A percentile compares a stretch with the other conserved stretches of the same genome.
phyloP scores from a whole-genome alignment of 108 stramenopile genomes.

The Nitzschia sp. region DNA sequence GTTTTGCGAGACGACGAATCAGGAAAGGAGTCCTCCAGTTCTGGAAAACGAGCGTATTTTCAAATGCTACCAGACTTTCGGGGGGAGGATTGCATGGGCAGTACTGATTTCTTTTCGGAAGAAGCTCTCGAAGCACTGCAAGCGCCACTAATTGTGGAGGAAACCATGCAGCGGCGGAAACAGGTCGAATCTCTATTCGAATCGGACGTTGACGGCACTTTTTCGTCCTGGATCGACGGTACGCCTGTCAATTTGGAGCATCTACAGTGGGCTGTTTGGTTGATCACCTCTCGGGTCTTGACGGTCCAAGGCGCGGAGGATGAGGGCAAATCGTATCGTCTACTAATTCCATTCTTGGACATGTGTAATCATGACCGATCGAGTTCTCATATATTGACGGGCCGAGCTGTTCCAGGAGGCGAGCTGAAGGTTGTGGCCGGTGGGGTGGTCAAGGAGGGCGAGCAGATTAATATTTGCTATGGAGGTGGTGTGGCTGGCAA shows the following conservation, averaged over 20 bases:
- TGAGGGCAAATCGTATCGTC: conserved; percentile 50
- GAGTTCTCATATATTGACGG: conserved; percentile 66
- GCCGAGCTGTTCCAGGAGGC: conserved; percentile 66
- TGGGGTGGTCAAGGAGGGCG: conserved; percentile 58
- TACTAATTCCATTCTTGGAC: conserved; percentile 77
- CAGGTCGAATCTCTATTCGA: conserved; percentile 47
- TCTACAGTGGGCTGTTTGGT: conserved; percentile 70
- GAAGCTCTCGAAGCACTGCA: conserved; percentile 66
- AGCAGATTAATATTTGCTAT: conserved; percentile 73
- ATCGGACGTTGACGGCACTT: conserved; percentile 52
- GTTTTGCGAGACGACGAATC: conserved; percentile 3
- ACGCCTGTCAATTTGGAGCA: conserved; percentile 43
- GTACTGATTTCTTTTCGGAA: conserved; percentile 69
- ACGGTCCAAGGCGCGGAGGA: conserved; percentile 63
- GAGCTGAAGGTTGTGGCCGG: conserved; percentile 76
- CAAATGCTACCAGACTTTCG: conserved; percentile 59
- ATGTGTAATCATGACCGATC: conserved; percentile 85
- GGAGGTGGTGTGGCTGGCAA: conserved; percentile 74
- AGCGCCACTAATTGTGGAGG: conserved; percentile 54
- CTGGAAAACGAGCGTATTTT: conserved; percentile 48
- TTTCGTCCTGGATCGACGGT: conserved; percentile 59
- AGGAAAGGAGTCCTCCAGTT: not conserved
- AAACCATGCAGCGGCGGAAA: conserved; percentile 51
- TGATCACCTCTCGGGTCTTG: conserved; percentile 67
- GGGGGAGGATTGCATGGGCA: conserved; percentile 61